Percentiles rank a stretch among this genome's conserved stretches.
Evolutionary conservation across 495 filamentous ascomycete genomes (phyloP).

Genomic region (Echria macrotheca): DNA sequence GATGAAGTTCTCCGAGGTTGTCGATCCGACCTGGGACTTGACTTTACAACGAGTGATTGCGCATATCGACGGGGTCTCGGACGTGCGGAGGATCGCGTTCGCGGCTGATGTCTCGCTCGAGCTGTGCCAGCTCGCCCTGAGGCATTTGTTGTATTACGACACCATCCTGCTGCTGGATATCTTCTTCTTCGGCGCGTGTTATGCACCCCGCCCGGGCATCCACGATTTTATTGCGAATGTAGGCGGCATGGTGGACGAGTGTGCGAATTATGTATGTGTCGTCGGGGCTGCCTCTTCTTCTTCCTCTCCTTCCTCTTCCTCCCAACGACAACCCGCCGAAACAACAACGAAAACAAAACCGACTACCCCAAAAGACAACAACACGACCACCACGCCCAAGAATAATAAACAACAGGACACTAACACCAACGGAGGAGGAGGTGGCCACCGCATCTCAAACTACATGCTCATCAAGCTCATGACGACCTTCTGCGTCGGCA

Average conservation of each 20-base stretch:
- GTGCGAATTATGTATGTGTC: slow-evolving; percentile 67
- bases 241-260: slow-evolving; percentile 74
- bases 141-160: slow-evolving; percentile 86
- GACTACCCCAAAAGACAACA: neutral
- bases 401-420: too few species aligned
- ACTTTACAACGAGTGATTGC: slow-evolving; percentile 79
- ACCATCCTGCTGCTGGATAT: slow-evolving; percentile 83
- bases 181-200: slow-evolving; percentile 88
- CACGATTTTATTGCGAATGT: slow-evolving; percentile 63
- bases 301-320: neutral
- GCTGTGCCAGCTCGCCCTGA: slow-evolving; percentile 75
- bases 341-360: neutral
- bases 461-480: slow-evolving; percentile 66
- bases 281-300: slow-evolving; percentile 1
- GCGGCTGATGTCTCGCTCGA: slow-evolving; percentile 78
- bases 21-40: slow-evolving; percentile 87
- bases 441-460: slow-evolving; percentile 36
- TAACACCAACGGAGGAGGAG: slow-evolving; percentile 3
- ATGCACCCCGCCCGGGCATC: slow-evolving; percentile 74
- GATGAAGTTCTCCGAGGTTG: slow-evolving; percentile 61
- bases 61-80: slow-evolving; percentile 84
- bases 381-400: too few species aligned
- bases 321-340: neutral
- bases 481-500: slow-evolving; percentile 67
- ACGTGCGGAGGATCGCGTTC: slow-evolving; percentile 75